Evolutionary conservation across 306 rosid genomes (phyloP), one percentile per base, ranked within the genome.

Genomic region (Carpinus fangiana): DNA sequence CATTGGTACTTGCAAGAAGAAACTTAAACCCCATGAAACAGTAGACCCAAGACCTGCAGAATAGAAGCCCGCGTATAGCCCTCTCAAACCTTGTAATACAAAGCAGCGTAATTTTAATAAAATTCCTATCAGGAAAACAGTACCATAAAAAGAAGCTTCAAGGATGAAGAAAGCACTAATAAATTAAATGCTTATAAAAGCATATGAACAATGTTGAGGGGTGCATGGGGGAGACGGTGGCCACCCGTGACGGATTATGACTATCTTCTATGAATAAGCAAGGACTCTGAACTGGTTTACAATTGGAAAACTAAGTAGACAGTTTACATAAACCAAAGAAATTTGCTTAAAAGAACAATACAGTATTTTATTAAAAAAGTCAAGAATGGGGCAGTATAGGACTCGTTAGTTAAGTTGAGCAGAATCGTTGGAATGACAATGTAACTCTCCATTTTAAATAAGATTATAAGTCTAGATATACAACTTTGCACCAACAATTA

Each of bases 21-120:
- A 95, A 84, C 91, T 93, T 83, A 93, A 80, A 71, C 90, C 90
- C 99, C 97, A 91, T 6, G 97, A 93, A 82, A 87, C 86, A 48
- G 91, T 88, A 45, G 98, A 95, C 45, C 98, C 99, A 61, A 91
- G 78, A 83, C 93, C 97, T 57, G 94, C 91, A n/a, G 99, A 97
- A 89, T 80, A 82, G 83, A 93, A 91, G 74, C 99, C 98, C 5
- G 99, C 94, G 79, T 95, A 95, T 51, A 95, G 90, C 53, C 96
- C 99, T 84, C 94, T 85, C 78, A 91, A 62, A 51, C 97, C 96
- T 98, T 93, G 89, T 57, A 80, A 81, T 73, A 81, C 65, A 79
- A 72, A 82, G 62, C 77, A 75, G 21, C 43, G 47, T 6, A 66
- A 47, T 61, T 68, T 69, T 57, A 48, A 16, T 77, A 68, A 76